These are phyloP conservation scores for Xerocomellus amylosporus DNA, from an alignment of 768 basidiomycete species.

Conservation along the genomic window DNA sequence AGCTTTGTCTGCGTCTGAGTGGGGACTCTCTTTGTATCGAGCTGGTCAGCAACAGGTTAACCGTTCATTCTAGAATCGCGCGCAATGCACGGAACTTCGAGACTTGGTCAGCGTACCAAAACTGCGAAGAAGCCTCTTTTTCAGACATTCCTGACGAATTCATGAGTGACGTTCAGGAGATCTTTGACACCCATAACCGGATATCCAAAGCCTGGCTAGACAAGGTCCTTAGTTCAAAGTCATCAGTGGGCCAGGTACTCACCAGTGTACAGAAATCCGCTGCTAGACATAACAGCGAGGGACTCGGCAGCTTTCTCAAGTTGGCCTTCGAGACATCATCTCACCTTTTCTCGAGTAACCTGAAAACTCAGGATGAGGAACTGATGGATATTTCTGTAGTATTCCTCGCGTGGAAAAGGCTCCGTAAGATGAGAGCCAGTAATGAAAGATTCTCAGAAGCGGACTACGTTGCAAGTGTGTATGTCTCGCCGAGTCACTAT, in stretches of 20 bases:
- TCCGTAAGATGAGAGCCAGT: conserved; percentile 42
- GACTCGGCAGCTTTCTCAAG: conserved; percentile 25
- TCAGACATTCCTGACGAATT: conserved; percentile 43
- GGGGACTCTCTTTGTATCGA: conserved; percentile 8
- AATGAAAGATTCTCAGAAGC: conserved; percentile 53
- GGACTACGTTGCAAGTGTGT: conserved; percentile 56
- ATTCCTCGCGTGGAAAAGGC: conserved; percentile 44
- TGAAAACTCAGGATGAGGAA: conserved; percentile 17
- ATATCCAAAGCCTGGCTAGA: conserved; percentile 45
- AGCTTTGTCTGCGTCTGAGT: conserved; percentile 49
- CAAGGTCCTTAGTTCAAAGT: conserved; percentile 28
- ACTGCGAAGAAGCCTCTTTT: conserved; percentile 48
- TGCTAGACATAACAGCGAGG: conserved; percentile 9
- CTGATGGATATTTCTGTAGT: conserved; percentile 39
- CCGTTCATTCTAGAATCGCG: conserved; percentile 40
- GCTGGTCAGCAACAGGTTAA: neutral
- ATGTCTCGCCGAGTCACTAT: conserved; percentile 16
- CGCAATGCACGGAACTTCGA: conserved; percentile 48
- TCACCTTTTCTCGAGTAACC: conserved; percentile 37
- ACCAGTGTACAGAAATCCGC: conserved; percentile 4
- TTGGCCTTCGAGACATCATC: conserved; percentile 37
- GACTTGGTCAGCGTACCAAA: conserved; percentile 48
- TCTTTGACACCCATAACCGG: conserved; percentile 37
- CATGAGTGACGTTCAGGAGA: conserved; percentile 33
- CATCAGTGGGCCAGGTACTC: neutral